These are phyloP conservation scores for Plantago ovata DNA, from an alignment of 257 asterid genomes.

Conservation along the genomic window DNA sequence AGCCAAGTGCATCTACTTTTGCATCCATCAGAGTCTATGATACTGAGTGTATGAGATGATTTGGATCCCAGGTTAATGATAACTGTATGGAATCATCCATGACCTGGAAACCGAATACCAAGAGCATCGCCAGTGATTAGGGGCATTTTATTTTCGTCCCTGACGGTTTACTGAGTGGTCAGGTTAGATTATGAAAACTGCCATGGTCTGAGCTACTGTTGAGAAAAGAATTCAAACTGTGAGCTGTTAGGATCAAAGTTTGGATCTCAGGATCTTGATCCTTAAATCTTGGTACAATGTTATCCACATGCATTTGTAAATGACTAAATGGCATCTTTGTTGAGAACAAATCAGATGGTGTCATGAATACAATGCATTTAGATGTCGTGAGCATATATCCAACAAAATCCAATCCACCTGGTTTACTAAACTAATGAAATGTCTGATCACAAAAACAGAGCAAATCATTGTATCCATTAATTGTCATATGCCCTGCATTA, in stretches of 20 bases:
- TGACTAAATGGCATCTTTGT: too few relatives aligned
- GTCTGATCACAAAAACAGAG: too few relatives aligned
- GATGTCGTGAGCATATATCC: too few relatives aligned
- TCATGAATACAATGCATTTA: too few relatives aligned
- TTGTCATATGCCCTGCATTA: too few relatives aligned
- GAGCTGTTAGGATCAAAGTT: background rate
- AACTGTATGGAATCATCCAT: background rate
- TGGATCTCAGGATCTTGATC: background rate
- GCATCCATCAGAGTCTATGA: background rate
- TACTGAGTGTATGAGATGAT: background rate
- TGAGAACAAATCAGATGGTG: too few relatives aligned
- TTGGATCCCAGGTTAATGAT: background rate
- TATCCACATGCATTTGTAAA: too few relatives aligned
- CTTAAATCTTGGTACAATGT: too few relatives aligned
- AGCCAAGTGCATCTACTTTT: slow-evolving; percentile 4
- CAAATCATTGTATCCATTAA: too few relatives aligned
- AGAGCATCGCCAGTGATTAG: background rate
- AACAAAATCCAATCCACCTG: too few relatives aligned
- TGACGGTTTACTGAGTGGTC: background rate
- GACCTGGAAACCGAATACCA: background rate
- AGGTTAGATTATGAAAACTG: background rate
- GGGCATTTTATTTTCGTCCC: background rate
- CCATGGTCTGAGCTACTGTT: background rate
- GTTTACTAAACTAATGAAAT: too few relatives aligned
- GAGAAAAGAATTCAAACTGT: background rate